Base-by-base conservation (phyloP, 371 early-diverging fungal species). In the Chytridiales sp. region DNA sequence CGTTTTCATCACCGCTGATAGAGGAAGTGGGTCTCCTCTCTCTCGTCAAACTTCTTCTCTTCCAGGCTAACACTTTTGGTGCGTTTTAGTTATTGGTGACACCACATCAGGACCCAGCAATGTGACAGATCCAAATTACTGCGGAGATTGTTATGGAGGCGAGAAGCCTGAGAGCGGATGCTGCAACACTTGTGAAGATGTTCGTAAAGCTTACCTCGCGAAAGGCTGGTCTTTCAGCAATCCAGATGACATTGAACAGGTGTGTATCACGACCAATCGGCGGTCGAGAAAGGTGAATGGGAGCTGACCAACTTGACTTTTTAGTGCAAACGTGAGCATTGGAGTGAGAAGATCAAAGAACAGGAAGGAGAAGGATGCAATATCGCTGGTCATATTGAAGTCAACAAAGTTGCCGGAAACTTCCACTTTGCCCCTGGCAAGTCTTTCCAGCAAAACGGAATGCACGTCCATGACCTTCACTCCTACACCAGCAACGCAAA, bases 161-260 rank as follows among this genome's bases (percentile, higher is more conserved):
- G 53, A 52, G 2, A 58, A 56, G 19, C 80, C 90, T 0, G 77
- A 65, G n/a, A 79, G 76, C 55, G 88, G 89, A 26, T 98, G 98
- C 79, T 97, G 98, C 74, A 91, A 95, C 68, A 90, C 93, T 0
- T 98, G 98, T 70, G 91, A 91, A 34, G 93, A 91, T 15, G 93
- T 98, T 19, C 83, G 87, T 32, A 81, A 86, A 61, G 94, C 96
- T 0, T 96, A 98, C 67, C 76, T 70, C 1, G 79, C 78, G 22
- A 72, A 72, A 38, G 91, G 91, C 27, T 95, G 95, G 97, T 86
- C 90, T 0, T 85, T 91, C 49, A 75, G 56, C 3, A 56, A 56
- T 46, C 80, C 85, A 0, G 88, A 91, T 46, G 53, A 72, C 1
- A 85, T 94, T 54, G 94, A 92, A 59, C 97, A 97, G 80, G 88